Conservation (phyloP, 176 grass and related monocot species). For the Luzula sylvatica region DNA sequence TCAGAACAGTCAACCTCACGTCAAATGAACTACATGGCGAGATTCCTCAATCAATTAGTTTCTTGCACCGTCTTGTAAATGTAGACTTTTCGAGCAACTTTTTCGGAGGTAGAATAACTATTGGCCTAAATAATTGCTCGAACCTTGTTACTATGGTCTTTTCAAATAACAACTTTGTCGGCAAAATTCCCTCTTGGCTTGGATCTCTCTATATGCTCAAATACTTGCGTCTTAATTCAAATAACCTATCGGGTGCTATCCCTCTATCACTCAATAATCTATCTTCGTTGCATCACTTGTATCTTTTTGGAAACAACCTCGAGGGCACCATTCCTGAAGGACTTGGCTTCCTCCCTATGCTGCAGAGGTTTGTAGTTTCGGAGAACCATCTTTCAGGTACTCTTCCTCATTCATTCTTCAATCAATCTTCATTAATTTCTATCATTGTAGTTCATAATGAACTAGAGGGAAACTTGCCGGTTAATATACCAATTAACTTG, state of each 20-base stretch:
- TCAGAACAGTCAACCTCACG: too few relatives aligned
- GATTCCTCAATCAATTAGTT: too few relatives aligned
- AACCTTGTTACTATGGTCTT: neutral
- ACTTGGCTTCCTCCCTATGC: neutral
- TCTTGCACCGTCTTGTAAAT: too few relatives aligned
- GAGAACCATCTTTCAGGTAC: conserved; percentile 13
- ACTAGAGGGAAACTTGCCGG: too few relatives aligned
- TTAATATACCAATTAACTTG: conserved; percentile 18
- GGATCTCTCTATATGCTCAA: neutral
- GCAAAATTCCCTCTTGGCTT: neutral
- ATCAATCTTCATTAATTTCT: too few relatives aligned
- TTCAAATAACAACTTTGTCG: neutral
- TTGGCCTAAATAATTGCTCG: too few relatives aligned
- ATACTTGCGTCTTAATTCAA: neutral
- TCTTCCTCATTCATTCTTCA: too few relatives aligned
- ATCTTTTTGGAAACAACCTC: neutral
- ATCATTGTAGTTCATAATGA: conserved; percentile 16
- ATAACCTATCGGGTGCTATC: too few relatives aligned
- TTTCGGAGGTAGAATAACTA: too few relatives aligned
- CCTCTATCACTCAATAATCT: neutral
- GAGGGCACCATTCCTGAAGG: neutral
- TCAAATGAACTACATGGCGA: too few relatives aligned
- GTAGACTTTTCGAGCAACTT: too few relatives aligned
- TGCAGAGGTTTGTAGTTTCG: neutral
- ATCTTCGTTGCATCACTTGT: neutral